Conservation (phyloP, 345 rosid species). For the Geranium brycei region DNA sequence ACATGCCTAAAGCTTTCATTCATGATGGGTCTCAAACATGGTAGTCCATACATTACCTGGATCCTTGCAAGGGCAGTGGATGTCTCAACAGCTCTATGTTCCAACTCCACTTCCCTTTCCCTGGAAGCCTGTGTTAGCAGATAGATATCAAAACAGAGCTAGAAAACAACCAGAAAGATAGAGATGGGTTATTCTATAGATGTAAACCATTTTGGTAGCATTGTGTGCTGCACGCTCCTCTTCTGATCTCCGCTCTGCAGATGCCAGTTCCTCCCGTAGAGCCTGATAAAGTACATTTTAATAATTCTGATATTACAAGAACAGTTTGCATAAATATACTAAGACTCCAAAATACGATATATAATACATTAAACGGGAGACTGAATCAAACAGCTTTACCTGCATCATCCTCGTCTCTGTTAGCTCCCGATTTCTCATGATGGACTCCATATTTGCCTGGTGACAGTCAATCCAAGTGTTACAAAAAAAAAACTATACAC, state of each 20-base stretch:
- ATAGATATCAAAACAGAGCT: constrained; percentile 8
- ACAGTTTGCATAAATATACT: background rate
- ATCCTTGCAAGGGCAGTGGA: constrained; percentile 87
- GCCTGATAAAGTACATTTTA: constrained; percentile 37
- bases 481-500: constrained; percentile 2
- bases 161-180: constrained; percentile 3
- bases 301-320: constrained; percentile 6
- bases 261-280: constrained; percentile 86
- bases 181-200: constrained; percentile 9
- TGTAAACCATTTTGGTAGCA: constrained; percentile 81
- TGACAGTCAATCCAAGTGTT: background rate
- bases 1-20: background rate
- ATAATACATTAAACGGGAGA: constrained; percentile 1
- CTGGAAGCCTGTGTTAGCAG: constrained; percentile 58
- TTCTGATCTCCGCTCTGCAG: constrained; percentile 87
- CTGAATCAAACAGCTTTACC: constrained; percentile 28
- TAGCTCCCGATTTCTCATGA: constrained; percentile 91
- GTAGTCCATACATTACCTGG: constrained; percentile 51
- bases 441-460: constrained; percentile 88
- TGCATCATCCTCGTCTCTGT: constrained; percentile 99
- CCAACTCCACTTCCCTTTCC: constrained; percentile 93
- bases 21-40: constrained; percentile 6
- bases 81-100: constrained; percentile 86
- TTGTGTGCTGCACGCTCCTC: constrained; percentile 86
- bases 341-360: background rate